phyloP scores from a whole-genome alignment of 495 filamentous ascomycete genomes.

The Letharia columbiana region DNA sequence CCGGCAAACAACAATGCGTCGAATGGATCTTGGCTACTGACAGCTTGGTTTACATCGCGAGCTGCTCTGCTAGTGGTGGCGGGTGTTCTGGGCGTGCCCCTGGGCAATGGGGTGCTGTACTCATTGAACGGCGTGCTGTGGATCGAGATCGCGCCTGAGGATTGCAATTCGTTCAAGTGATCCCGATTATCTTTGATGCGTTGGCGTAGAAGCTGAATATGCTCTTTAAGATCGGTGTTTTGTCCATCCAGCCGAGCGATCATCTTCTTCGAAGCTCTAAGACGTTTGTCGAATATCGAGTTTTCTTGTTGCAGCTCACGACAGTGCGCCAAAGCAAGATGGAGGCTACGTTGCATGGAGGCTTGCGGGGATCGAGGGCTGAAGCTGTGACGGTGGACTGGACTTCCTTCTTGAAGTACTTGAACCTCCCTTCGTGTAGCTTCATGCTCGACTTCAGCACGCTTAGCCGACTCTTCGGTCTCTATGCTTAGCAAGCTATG shows the following conservation, averaged over 20 bases:
- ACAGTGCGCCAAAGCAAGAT: conserved; percentile 41
- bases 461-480: conserved; percentile 74
- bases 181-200: conserved; percentile 82
- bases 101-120: conserved; percentile 38
- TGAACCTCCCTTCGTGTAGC: conserved; percentile 88
- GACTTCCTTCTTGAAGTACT: conserved; percentile 56
- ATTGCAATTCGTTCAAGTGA: conserved; percentile 62
- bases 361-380: conserved; percentile 32
- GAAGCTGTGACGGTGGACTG: conserved; percentile 36
- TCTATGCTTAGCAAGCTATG: conserved; percentile 80
- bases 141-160: conserved; percentile 40
- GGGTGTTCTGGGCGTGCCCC: conserved; percentile 41
- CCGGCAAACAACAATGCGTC: conserved; percentile 66
- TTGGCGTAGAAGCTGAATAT: conserved; percentile 65
- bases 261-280: conserved; percentile 65
- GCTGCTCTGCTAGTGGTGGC: conserved; percentile 32
- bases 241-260: conserved; percentile 63
- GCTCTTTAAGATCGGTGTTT: conserved; percentile 53
- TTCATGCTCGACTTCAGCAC: conserved; percentile 85
- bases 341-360: conserved; percentile 36
- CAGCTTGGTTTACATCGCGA: conserved; percentile 32
- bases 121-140: conserved; percentile 42
- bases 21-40: conserved; percentile 49
- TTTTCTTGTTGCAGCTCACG: conserved; percentile 58
- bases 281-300: conserved; percentile 49